These are phyloP conservation scores for Epichloe bromicola DNA, from an alignment of 2,329 filamentous ascomycete species.

Conservation along the genomic window DNA sequence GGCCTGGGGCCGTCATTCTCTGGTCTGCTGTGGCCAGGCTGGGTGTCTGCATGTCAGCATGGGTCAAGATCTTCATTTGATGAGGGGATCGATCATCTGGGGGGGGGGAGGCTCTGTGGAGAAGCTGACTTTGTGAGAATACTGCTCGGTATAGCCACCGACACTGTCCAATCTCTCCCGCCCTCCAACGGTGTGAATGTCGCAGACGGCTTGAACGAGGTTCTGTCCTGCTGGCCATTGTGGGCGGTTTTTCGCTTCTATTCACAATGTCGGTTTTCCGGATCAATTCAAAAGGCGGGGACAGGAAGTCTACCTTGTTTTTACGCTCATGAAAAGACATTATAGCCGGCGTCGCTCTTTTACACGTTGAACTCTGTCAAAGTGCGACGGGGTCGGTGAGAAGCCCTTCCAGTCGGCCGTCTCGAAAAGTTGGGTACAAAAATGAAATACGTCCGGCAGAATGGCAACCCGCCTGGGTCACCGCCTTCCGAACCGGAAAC, in stretches of 20 bases:
- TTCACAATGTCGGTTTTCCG: not conserved
- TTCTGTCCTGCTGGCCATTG: constrained; percentile 23
- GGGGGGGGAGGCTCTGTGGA: not conserved
- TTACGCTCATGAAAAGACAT: constrained; percentile 23
- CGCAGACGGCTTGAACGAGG: constrained; percentile 52
- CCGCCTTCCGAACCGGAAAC: constrained; percentile 10
- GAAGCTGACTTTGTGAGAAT: constrained; percentile 54
- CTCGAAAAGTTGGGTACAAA: constrained; percentile 12
- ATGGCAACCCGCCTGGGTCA: constrained; percentile 4
- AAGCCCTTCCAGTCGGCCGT: not conserved
- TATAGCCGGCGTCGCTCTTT: not conserved
- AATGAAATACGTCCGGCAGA: constrained; percentile 15
- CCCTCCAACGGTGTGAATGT: constrained; percentile 50
- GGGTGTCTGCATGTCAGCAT: not conserved
- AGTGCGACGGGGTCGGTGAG: not conserved
- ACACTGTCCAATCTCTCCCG: constrained; percentile 60
- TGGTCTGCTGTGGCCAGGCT: constrained; percentile 63
- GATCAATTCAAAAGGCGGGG: not conserved
- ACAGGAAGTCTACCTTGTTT: constrained; percentile 14
- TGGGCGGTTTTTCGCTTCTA: constrained; percentile 39
- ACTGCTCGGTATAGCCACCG: constrained; percentile 65
- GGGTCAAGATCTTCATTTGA: not conserved
- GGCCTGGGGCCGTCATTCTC: constrained; percentile 58
- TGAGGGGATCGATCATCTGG: not conserved
- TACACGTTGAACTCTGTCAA: not conserved